Base-by-base conservation (phyloP, 495 filamentous ascomycete species). In the Mytilinidion resinicola region DNA sequence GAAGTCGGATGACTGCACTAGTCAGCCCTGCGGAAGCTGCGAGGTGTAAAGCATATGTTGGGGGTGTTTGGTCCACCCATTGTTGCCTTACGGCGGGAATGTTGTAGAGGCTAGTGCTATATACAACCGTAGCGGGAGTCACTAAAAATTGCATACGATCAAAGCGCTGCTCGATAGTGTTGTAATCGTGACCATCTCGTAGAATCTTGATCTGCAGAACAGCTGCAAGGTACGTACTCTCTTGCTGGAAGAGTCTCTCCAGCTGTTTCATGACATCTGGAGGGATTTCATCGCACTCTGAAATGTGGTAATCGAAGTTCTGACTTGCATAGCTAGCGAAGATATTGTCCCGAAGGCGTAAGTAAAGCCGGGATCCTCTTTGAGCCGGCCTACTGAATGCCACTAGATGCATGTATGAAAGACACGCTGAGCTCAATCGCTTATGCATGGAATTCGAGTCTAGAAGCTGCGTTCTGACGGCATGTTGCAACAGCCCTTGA, bases 71-170 rank as follows among this genome's bases (percentile, higher is more conserved):
- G 7, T 51, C 14, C 14, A 51, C 47, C 47, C 17, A 51, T 21
- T 25, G 47, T 14, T 51, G n/a, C 17, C 47, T 51, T n/a, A 51
- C 14, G 25, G n/a, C 17, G 34, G 25, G 25, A 25, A 51, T 51
- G 25, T 51, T 21, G 34, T 51, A 51, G 47, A 51, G 47, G n/a
- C 47, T 33, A 20, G n/a, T 51, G 14, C 47, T 51, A 51, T 51
- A 51, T 12, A 51, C 17, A 51, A 51, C 25, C 25, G 47, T 51
- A 25, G 17, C 25, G 25, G 47, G 17, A 33, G 47, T 21, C 25
- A 51, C 47, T 7, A 25, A 25, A 33, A 51, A 51, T 25, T 4
- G 15, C 17, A 20, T 51, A 25, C 17, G 47, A 51, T 51, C 14
- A 14, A 51, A 51, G 12, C 14, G 17, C 34, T 51, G 7, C n/a